Conservation (phyloP, 257 asterid genomes). For the Nicotiana tomentosiformis region DNA sequence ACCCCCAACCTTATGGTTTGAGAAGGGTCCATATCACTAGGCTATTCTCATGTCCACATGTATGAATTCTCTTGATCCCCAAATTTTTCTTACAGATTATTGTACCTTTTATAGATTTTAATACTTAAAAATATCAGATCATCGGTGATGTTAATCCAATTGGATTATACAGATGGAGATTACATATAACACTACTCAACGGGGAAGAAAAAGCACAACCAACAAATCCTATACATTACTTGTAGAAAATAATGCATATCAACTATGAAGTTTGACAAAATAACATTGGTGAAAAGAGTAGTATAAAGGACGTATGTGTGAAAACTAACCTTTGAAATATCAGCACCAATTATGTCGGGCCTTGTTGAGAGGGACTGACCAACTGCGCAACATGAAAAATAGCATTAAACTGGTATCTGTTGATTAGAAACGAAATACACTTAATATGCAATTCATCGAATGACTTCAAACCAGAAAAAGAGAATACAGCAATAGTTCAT, state of each 20-base stretch:
- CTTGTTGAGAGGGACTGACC: conserved; percentile 98
- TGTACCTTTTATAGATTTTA: background rate
- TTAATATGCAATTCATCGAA: background rate
- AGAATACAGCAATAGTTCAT: background rate
- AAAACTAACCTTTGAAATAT: conserved; percentile 64
- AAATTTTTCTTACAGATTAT: background rate
- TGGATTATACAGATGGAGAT: background rate
- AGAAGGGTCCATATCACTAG: background rate
- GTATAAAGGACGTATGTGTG: background rate
- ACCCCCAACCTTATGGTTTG: background rate
- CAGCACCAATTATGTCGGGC: conserved; percentile 86
- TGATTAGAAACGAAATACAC: background rate
- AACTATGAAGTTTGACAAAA: background rate
- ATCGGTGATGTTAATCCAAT: background rate
- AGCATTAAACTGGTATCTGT: conserved; percentile 8
- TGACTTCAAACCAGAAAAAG: conserved; percentile 3
- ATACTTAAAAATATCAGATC: background rate
- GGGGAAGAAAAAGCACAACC: background rate
- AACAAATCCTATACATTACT: background rate
- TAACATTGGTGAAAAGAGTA: background rate
- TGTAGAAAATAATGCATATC: background rate
- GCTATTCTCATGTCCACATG: background rate
- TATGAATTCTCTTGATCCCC: background rate
- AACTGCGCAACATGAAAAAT: conserved; percentile 46
- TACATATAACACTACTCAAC: background rate